Evolutionary conservation across 2,329 filamentous ascomycete species (phyloP).

Genomic region (Hypoxylon sp.): DNA sequence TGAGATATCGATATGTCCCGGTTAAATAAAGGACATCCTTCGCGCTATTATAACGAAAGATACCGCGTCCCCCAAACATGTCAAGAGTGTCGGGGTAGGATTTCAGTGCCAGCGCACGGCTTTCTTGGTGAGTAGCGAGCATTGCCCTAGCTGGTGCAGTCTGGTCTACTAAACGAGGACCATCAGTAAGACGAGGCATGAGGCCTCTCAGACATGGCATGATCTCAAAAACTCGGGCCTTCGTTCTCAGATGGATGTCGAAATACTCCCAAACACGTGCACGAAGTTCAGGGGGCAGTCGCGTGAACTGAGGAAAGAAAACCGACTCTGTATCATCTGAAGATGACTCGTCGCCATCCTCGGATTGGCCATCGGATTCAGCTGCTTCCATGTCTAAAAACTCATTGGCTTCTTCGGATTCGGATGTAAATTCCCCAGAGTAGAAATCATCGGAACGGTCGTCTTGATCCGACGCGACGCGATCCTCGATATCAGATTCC

Average conservation of each 20-base stretch:
- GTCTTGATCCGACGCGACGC: conserved; percentile 29
- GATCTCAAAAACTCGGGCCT: conserved; percentile 48
- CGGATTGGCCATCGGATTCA: conserved; percentile 45
- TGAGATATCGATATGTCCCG: not conserved
- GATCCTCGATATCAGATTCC: conserved; percentile 42
- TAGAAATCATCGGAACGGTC: conserved; percentile 32
- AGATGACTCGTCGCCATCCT: conserved; percentile 31
- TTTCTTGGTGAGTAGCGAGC: conserved; percentile 50
- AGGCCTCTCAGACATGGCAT: too few species aligned
- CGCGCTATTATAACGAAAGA: conserved; percentile 49
- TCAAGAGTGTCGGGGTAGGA: conserved; percentile 51
- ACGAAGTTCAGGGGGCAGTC: conserved; percentile 54
- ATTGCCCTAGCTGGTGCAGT: conserved; percentile 50
- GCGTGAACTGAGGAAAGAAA: conserved; percentile 53
- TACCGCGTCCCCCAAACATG: conserved; percentile 25
- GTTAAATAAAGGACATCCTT: conserved; percentile 51
- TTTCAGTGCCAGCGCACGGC: conserved; percentile 50
- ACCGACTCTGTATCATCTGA: conserved; percentile 22
- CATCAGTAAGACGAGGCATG: too few species aligned
- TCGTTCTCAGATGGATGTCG: conserved; percentile 50
- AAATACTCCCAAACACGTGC: conserved; percentile 53
- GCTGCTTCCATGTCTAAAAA: conserved; percentile 52
- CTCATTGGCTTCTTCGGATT: conserved; percentile 31
- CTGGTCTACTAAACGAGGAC: conserved; percentile 50
- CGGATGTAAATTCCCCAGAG: conserved; percentile 43